Evolutionary conservation across 805 yeast genomes (phyloP), one percentile per base, ranked within the genome.

Genomic region (Candida qinlingensis): DNA sequence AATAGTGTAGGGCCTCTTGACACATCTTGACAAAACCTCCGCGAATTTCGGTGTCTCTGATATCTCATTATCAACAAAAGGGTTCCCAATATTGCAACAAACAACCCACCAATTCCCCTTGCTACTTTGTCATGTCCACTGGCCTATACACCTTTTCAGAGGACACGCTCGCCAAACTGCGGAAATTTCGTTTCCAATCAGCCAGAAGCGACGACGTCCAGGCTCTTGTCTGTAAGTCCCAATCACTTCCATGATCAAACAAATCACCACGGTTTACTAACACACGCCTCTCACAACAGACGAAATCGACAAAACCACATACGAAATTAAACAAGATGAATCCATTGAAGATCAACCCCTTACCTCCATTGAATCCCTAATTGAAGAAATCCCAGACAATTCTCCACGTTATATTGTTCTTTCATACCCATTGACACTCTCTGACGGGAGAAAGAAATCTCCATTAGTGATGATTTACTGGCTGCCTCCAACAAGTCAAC

Each of bases 381-480:
- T 73, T 6, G 96, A 88, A 46, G 87, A 81, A 49, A 66, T 90
- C 41, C 96, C 97, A 0, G 95, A 86, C 54, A 88, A 82, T 59
- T 67, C 83, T 10, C 96, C 97, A 11, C 69, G 96, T 50, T 90
- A 74, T 60, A 69, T 90, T 6, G 73, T 89, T 6, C 65, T 89
- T 49, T 87, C 95, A 10, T 84, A 88, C 58, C 96, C 96, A 6
- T 66, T 82, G 58, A 78, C 77, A 27, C 65, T 77, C 7, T 63
- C 70, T 33, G 97, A 90, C 58, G 96, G 96, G 0, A 73, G 95
- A 47, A 74, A 77, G 58, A 76, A 81, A 42, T 74, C 79, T 8
- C 97, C 96, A 4, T 74, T 85, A 52, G 87, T 90, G 2, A 65
- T 91, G 62, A 57, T 91, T n/a, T 91, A 89, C 65, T 91, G 91